A percentile compares a stretch with the other conserved stretches of the same genome.
These are phyloP conservation scores for Chlamydomonas schloesseri DNA, from an alignment of 139 green algal species.

Conservation along the genomic window DNA sequence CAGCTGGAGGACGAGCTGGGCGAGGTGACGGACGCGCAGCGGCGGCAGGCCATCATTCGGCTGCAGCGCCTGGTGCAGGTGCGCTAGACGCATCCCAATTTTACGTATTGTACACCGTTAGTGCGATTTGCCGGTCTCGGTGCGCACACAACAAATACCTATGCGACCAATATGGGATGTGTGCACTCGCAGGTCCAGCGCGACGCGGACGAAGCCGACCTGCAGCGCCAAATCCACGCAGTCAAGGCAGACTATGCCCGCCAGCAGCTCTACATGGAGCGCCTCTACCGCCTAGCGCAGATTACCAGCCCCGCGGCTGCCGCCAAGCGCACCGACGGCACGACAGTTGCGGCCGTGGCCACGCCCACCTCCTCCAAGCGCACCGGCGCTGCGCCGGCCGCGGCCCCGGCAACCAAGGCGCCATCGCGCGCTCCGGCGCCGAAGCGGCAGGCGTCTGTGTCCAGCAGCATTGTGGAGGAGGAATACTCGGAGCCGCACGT, in stretches of 20 bases:
- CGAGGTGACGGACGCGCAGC: neutral
- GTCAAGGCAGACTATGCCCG: slow-evolving; percentile 29
- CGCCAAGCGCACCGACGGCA: neutral
- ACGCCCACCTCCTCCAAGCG: neutral
- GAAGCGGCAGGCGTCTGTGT: neutral
- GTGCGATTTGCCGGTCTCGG: too few species aligned
- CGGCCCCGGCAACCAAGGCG: neutral
- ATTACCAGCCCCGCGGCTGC: neutral
- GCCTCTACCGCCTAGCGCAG: slow-evolving; percentile 13
- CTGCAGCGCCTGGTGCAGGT: slow-evolving; percentile 33
- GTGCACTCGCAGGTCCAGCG: slow-evolving; percentile 40
- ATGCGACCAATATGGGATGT: too few species aligned
- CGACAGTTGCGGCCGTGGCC: neutral
- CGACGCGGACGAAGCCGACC: slow-evolving; percentile 5
- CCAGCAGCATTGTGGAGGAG: neutral
- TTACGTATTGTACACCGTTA: too few species aligned
- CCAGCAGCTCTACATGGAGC: slow-evolving; percentile 26
- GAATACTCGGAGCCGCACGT: neutral
- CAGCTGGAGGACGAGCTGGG: slow-evolving; percentile 22
- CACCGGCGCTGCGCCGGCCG: neutral
- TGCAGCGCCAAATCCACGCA: slow-evolving; percentile 9
- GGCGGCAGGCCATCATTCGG: slow-evolving; percentile 9
- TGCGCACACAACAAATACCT: too few species aligned
- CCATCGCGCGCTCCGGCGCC: neutral
- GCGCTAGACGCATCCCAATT: too few species aligned